A percentile compares a stretch with the other conserved stretches of the same genome.
phyloP scores from a whole-genome alignment of 2,329 filamentous ascomycete genomes.

The Fusarium brachygibbosum region DNA sequence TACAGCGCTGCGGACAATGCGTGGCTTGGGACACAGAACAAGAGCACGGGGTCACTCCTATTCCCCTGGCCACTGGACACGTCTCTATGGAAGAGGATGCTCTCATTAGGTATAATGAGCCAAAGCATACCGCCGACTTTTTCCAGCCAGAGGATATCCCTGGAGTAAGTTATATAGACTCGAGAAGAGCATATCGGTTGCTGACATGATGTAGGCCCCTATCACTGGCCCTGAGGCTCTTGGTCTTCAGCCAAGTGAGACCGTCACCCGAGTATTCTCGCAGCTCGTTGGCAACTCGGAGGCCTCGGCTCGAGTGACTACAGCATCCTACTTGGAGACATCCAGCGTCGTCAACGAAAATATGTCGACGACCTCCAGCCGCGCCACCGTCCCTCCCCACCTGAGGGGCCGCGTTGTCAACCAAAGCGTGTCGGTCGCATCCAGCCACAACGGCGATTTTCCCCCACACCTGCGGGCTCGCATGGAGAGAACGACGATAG shows the following conservation, averaged over 20 bases:
- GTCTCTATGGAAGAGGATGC: conserved; percentile 51
- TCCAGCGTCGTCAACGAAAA: conserved; percentile 26
- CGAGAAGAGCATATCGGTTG: not conserved
- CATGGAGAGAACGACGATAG: not conserved
- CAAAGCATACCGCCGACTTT: conserved; percentile 44
- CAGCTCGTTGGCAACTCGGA: not conserved
- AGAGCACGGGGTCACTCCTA: conserved; percentile 52
- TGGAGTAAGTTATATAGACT: conserved; percentile 24
- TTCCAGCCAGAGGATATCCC: conserved; percentile 12
- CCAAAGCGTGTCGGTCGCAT: conserved; percentile 11
- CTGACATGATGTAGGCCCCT: conserved; percentile 47
- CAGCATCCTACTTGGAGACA: conserved; percentile 8
- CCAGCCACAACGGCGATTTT: conserved; percentile 7
- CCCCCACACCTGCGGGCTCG: not conserved
- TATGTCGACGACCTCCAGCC: conserved; percentile 21
- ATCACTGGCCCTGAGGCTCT: conserved; percentile 44
- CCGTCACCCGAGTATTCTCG: not conserved
- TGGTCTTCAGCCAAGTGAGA: conserved; percentile 34
- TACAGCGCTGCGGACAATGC: conserved; percentile 54
- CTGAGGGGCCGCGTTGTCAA: conserved; percentile 2
- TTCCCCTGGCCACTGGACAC: conserved; percentile 52
- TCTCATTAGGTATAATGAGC: conserved; percentile 24
- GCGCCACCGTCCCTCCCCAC: conserved; percentile 23
- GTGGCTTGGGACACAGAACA: conserved; percentile 54
- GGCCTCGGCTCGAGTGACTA: not conserved